These are phyloP conservation scores for Chenopodium berlandieri DNA, from an alignment of 148 eudicot genomes.

Conservation along the genomic window DNA sequence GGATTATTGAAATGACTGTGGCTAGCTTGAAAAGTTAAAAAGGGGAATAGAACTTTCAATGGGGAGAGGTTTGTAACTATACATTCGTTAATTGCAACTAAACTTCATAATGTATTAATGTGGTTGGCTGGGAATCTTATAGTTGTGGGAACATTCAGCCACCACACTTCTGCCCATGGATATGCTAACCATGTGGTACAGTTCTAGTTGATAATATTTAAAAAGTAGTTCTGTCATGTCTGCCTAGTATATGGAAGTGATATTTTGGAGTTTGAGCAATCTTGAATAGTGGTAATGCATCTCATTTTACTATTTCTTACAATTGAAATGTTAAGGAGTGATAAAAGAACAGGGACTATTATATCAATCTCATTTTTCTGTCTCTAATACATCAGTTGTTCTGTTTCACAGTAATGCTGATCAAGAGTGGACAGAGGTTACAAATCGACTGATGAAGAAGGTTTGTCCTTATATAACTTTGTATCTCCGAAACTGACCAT, in stretches of 20 bases:
- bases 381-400: neutral
- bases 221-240: neutral
- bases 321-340: neutral
- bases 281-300: neutral
- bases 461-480: conserved; percentile 24
- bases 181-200: neutral
- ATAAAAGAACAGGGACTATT: neutral
- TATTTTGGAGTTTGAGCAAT: neutral
- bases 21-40: neutral
- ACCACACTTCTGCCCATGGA: neutral
- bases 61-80: neutral
- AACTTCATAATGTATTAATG: neutral
- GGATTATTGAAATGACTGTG: neutral
- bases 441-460: conserved; percentile 50
- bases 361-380: conserved; percentile 1
- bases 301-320: neutral
- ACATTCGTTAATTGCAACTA: neutral
- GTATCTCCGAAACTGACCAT: neutral
- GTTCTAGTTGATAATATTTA: neutral
- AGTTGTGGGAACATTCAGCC: neutral
- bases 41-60: neutral
- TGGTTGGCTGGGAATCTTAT: neutral
- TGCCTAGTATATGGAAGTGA: neutral
- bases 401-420: conserved; percentile 45
- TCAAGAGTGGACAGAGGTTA: conserved; percentile 51